A percentile compares a stretch with the other conserved stretches of the same genome.
Evolutionary conservation across 2,329 filamentous ascomycete genomes (phyloP).

Genomic region (Penicillium sp.): DNA sequence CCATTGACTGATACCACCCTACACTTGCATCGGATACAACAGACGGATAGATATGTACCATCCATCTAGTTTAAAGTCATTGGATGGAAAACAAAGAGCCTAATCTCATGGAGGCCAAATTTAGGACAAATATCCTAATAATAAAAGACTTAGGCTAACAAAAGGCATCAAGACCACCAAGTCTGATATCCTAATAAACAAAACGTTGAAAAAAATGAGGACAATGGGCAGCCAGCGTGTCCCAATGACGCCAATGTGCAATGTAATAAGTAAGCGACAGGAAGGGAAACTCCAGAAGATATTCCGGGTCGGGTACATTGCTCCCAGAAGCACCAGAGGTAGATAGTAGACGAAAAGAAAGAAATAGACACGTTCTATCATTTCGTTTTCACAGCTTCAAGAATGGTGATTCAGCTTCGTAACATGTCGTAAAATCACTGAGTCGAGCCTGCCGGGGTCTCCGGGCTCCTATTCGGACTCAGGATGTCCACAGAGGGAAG

Average conservation of each 20-base stretch:
- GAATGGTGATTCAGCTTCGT: not conserved
- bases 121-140: slow-evolving; percentile 6
- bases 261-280: slow-evolving; percentile 19
- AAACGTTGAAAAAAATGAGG: slow-evolving; percentile 2
- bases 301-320: slow-evolving; percentile 7
- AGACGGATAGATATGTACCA: not conserved
- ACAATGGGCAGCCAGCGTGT: slow-evolving; percentile 6
- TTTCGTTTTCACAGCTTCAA: slow-evolving; percentile 18
- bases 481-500: slow-evolving; percentile 19
- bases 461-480: slow-evolving; percentile 6
- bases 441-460: slow-evolving; percentile 3
- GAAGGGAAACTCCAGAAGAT: slow-evolving; percentile 8
- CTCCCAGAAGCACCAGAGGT: slow-evolving; percentile 10
- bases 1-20: not conserved
- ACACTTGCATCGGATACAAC: not conserved
- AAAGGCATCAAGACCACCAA: slow-evolving; percentile 12
- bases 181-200: slow-evolving; percentile 11
- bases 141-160: slow-evolving; percentile 10
- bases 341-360: slow-evolving; percentile 12
- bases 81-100: slow-evolving; percentile 9
- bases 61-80: not conserved
- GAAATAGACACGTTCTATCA: slow-evolving; percentile 18
- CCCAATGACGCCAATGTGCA: slow-evolving; percentile 23
- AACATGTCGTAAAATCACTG: slow-evolving; percentile 10
- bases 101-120: slow-evolving; percentile 13